Evolutionary conservation across 2,329 filamentous ascomycete genomes (phyloP).

Genomic region (Penicillium expansum): DNA sequence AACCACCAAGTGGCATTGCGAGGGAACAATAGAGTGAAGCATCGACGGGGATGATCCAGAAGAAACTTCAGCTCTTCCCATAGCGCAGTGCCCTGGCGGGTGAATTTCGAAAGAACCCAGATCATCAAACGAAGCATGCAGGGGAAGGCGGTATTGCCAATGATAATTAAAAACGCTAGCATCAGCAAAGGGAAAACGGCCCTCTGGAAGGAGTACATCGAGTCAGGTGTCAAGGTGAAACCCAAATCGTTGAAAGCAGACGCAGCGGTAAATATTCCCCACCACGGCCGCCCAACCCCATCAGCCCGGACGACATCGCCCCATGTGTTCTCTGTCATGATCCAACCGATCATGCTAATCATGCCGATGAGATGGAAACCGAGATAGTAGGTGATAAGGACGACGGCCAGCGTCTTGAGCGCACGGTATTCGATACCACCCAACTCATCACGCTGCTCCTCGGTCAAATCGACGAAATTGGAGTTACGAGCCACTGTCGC

Average conservation of each 20-base stretch:
- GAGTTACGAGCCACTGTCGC: slow-evolving; percentile 93
- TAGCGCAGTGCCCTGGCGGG: slow-evolving; percentile 64
- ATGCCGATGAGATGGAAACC: slow-evolving; percentile 77
- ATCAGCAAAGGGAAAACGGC: slow-evolving; percentile 74
- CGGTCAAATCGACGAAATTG: slow-evolving; percentile 79
- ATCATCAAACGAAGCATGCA: slow-evolving; percentile 93
- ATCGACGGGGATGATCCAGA: slow-evolving; percentile 89
- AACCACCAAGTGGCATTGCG: slow-evolving; percentile 93
- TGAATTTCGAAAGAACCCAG: slow-evolving; percentile 70
- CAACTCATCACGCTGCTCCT: slow-evolving; percentile 90
- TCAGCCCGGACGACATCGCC: slow-evolving; percentile 60
- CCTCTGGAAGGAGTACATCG: slow-evolving; percentile 83
- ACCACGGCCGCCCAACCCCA: slow-evolving; percentile 73
- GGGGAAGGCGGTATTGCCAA: slow-evolving; percentile 93
- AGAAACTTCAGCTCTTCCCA: slow-evolving; percentile 92
- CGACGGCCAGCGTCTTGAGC: slow-evolving; percentile 76
- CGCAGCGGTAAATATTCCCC: slow-evolving; percentile 82
- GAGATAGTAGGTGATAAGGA: slow-evolving; percentile 77
- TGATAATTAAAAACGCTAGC: slow-evolving; percentile 82
- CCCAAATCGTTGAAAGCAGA: slow-evolving; percentile 95
- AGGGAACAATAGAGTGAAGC: slow-evolving; percentile 92
- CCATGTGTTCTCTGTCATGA: slow-evolving; percentile 62
- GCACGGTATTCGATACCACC: slow-evolving; percentile 96
- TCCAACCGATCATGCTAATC: slow-evolving; percentile 75
- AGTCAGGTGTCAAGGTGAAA: slow-evolving; percentile 86